Conservation (phyloP, 2,329 filamentous ascomycete genomes). For the Penicillium corylophilum region DNA sequence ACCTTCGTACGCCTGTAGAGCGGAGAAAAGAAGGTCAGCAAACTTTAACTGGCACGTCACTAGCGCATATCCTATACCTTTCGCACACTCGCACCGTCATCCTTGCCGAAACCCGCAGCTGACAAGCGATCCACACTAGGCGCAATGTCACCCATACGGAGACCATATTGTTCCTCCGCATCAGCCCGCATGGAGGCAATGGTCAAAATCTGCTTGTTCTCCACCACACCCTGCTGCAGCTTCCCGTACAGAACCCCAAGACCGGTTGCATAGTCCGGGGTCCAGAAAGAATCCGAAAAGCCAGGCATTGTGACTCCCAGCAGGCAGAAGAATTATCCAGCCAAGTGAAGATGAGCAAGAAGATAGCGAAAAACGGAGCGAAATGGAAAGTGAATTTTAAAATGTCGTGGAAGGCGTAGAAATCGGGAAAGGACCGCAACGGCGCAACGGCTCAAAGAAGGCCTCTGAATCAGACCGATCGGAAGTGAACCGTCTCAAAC, state of each 20-base stretch:
- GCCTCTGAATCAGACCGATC: not conserved
- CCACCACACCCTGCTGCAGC: slow-evolving; percentile 90
- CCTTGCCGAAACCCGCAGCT: slow-evolving; percentile 74
- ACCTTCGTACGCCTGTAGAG: slow-evolving; percentile 79
- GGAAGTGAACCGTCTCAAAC: not conserved
- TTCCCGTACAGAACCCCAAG: slow-evolving; percentile 94
- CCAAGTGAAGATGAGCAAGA: not conserved
- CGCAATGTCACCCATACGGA: slow-evolving; percentile 76
- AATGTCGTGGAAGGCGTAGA: not conserved
- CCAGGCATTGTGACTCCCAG: slow-evolving; percentile 65
- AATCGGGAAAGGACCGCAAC: not conserved
- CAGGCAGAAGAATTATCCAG: not conserved
- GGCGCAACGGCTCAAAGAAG: not conserved
- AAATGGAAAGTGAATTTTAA: not conserved
- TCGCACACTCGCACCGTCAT: slow-evolving; percentile 92
- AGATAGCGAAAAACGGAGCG: not conserved
- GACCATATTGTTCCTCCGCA: slow-evolving; percentile 86
- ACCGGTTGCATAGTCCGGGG: slow-evolving; percentile 92
- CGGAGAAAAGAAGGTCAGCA: not conserved
- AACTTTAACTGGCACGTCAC: not conserved
- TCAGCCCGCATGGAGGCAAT: slow-evolving; percentile 93
- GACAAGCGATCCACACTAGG: slow-evolving; percentile 76
- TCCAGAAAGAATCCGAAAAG: slow-evolving; percentile 98
- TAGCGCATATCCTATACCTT: slow-evolving; percentile 64
- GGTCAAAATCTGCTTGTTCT: slow-evolving; percentile 91